phyloP scores from a whole-genome alignment of 2,329 filamentous ascomycete species.

The Esteya vermicola region DNA sequence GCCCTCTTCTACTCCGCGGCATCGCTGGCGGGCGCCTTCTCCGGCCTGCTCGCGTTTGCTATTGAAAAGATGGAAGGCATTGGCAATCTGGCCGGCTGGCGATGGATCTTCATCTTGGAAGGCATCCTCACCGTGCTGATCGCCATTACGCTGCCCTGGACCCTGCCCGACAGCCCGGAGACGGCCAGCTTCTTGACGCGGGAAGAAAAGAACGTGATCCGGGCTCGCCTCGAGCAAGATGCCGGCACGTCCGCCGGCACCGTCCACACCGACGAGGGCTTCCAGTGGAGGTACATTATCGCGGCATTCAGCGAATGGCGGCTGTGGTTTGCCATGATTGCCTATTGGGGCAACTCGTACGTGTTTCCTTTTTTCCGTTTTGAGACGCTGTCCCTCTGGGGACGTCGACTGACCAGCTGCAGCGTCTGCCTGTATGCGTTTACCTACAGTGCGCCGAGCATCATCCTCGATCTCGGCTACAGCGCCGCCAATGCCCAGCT shows the following conservation, averaged over 20 bases:
- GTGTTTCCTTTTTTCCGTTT: background rate
- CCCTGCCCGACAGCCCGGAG: conserved; percentile 19
- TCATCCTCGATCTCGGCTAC: conserved; percentile 25
- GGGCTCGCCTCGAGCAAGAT: conserved; percentile 17
- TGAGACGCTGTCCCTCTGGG: too few relatives aligned
- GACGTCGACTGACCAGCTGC: too few relatives aligned
- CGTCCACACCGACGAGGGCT: conserved; percentile 6
- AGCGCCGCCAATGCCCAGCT: conserved; percentile 7
- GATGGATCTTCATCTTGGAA: conserved; percentile 45
- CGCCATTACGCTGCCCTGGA: conserved; percentile 8
- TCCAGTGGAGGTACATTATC: conserved; percentile 5
- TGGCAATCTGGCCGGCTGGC: conserved; percentile 34
- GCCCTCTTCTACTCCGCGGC: conserved; percentile 1
- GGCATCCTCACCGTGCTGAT: conserved; percentile 13
- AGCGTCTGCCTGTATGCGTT: background rate
- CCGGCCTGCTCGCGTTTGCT: background rate
- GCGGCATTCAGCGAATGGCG: conserved; percentile 7
- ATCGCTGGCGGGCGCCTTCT: background rate
- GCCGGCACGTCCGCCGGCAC: conserved; percentile 6
- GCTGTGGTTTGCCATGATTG: conserved; percentile 8
- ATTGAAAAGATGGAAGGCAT: conserved; percentile 17
- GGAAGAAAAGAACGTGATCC: conserved; percentile 19
- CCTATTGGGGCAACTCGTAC: conserved; percentile 7
- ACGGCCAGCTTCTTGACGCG: conserved; percentile 18
- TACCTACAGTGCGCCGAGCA: conserved; percentile 22